Percentiles rank a stretch among this genome's conserved stretches.
These are phyloP conservation scores for Mollisiaceae sp. DNA, from an alignment of 2,329 filamentous ascomycete species.

Conservation along the genomic window DNA sequence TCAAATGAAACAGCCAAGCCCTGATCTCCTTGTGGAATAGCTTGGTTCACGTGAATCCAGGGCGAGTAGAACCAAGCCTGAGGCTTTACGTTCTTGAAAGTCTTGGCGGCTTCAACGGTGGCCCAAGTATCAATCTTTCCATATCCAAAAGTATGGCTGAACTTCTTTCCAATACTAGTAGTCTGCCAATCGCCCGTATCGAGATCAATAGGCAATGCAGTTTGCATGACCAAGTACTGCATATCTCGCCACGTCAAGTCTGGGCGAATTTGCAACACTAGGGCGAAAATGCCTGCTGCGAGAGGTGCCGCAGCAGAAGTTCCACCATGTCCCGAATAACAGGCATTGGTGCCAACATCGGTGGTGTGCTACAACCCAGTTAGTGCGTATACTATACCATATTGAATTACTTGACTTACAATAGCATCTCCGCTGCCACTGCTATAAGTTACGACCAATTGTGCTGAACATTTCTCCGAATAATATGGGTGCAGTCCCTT, in stretches of 20 bases:
- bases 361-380: constrained; percentile 73
- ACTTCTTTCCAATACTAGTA: constrained; percentile 81
- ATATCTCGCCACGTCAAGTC: constrained; percentile 93
- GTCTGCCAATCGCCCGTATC: constrained; percentile 80
- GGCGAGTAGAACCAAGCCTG: constrained; percentile 95
- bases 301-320: constrained; percentile 95
- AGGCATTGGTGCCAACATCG: constrained; percentile 83
- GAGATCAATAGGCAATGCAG: constrained; percentile 79
- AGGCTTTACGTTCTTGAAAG: constrained; percentile 87
- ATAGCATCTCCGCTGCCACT: constrained; percentile 89
- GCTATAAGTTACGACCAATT: constrained; percentile 95
- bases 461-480: constrained; percentile 93
- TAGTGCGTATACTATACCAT: constrained; percentile 22
- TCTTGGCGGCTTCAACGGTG: constrained; percentile 84
- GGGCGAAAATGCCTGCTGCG: constrained; percentile 88
- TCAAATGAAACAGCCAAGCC: constrained; percentile 82
- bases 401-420: constrained; percentile 47
- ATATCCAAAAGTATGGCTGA: constrained; percentile 94
- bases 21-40: constrained; percentile 82
- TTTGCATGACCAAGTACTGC: constrained; percentile 87
- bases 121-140: constrained; percentile 91
- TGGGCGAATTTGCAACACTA: constrained; percentile 83
- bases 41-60: constrained; percentile 87
- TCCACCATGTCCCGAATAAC: constrained; percentile 84
- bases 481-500: constrained; percentile 92